A percentile compares a stretch with the other conserved stretches of the same genome.
phyloP scores from a whole-genome alignment of 371 early-diverging fungal genomes.

The Mucor ambiguus region DNA sequence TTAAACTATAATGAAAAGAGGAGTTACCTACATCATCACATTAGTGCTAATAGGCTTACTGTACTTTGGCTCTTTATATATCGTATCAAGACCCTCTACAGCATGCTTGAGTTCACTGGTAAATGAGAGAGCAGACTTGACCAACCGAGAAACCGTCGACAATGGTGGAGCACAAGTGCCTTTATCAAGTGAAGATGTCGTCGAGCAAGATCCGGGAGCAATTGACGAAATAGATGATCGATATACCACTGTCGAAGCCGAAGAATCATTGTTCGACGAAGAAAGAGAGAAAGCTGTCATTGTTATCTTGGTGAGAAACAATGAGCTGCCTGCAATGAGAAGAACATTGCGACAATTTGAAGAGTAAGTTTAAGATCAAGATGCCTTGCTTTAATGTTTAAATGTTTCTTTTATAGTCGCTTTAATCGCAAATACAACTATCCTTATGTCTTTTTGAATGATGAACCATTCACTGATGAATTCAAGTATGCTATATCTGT shows the following conservation, averaged over 20 bases:
- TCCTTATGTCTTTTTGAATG: conserved; percentile 91
- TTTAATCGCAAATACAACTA: conserved; percentile 87
- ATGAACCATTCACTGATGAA: conserved; percentile 77
- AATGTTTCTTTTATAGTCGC: conserved; percentile 30
- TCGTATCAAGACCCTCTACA: conserved; percentile 16
- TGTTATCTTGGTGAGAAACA: conserved; percentile 74
- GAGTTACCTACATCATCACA: conserved; percentile 18
- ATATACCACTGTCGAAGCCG: conserved; percentile 8
- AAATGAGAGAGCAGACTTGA: conserved; percentile 11
- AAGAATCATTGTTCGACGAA: neutral
- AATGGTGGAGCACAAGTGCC: conserved; percentile 3
- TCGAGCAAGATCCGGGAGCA: neutral
- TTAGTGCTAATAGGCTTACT: conserved; percentile 10
- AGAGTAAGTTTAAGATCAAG: conserved; percentile 37
- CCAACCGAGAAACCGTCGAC: conserved; percentile 6
- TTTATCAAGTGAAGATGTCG: neutral
- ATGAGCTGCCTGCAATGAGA: conserved; percentile 73
- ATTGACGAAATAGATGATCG: neutral
- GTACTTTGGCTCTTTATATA: conserved; percentile 26
- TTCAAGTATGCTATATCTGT: conserved; percentile 63
- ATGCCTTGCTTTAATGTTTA: neutral
- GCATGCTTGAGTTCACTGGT: conserved; percentile 5
- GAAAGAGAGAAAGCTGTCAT: conserved; percentile 45
- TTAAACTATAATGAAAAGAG: conserved; percentile 21
- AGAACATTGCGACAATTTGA: conserved; percentile 80